Evolutionary conservation across 2,329 filamentous ascomycete species (phyloP).

Genomic region (Aspergillus brunneoviolaceus): DNA sequence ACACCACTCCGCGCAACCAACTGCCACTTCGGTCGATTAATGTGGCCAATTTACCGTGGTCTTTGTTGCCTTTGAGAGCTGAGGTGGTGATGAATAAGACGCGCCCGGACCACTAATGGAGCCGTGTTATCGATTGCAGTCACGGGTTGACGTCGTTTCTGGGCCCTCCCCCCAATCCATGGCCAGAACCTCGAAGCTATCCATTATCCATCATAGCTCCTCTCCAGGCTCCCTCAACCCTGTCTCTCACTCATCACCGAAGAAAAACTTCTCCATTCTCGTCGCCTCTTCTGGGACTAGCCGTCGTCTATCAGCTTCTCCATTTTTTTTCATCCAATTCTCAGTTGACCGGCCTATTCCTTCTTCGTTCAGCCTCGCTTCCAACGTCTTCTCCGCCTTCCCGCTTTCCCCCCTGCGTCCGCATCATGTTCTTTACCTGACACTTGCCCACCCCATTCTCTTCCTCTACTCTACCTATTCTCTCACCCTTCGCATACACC

Average conservation of each 20-base stretch:
- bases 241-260: neutral
- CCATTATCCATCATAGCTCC: neutral
- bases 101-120: constrained; percentile 1
- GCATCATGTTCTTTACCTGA: neutral
- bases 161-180: neutral
- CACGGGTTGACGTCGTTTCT: constrained; percentile 6
- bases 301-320: neutral
- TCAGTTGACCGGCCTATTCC: neutral
- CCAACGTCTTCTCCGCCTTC: neutral
- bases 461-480: neutral
- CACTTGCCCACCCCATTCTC: neutral
- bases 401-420: neutral
- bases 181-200: neutral
- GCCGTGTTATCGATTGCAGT: constrained; percentile 6
- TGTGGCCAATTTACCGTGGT: neutral
- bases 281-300: neutral
- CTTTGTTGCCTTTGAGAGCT: neutral
- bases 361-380: neutral
- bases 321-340: neutral
- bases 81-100: neutral
- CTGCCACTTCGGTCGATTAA: neutral
- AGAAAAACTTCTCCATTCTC: neutral
- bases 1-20: neutral
- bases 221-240: neutral
- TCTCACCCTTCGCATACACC: neutral